Conservation (phyloP, 495 filamentous ascomycete species). For the Penicillium alfredii region DNA sequence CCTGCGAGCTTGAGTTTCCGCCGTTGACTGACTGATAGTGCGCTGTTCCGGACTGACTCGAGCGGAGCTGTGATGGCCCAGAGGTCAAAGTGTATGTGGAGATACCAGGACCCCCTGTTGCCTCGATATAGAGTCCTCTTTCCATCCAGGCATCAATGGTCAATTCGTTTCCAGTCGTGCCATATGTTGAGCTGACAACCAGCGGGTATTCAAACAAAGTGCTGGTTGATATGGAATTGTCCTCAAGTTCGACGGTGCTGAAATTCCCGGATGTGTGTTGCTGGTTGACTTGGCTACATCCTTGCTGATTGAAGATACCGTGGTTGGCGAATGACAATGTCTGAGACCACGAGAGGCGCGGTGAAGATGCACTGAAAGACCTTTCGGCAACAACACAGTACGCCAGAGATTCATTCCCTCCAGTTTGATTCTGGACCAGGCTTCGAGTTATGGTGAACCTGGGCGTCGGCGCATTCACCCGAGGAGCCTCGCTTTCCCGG, state of each 20-base stretch:
- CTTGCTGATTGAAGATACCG: constrained; percentile 52
- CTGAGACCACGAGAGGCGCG: constrained; percentile 56
- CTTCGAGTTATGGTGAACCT: constrained; percentile 35
- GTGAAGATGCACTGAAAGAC: constrained; percentile 47
- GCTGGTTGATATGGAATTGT: constrained; percentile 14
- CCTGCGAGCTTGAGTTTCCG: constrained; percentile 22
- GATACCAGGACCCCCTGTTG: constrained; percentile 40
- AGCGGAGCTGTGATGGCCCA: constrained; percentile 22
- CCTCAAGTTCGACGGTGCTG: constrained; percentile 35
- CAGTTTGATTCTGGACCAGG: constrained; percentile 38
- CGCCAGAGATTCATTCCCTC: constrained; percentile 54
- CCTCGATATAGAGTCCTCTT: constrained; percentile 51
- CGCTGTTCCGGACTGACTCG: constrained; percentile 27
- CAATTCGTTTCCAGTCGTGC: constrained; percentile 43
- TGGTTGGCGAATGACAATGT: constrained; percentile 50
- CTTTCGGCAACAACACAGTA: constrained; percentile 57
- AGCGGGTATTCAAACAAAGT: constrained; percentile 60
- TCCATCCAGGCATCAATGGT: constrained; percentile 53
- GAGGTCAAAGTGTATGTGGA: constrained; percentile 46
- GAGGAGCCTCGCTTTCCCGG: constrained; percentile 11
- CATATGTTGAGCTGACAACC: constrained; percentile 50
- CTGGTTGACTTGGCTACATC: constrained; percentile 55
- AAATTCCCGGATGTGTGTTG: constrained; percentile 57
- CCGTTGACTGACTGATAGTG: constrained; percentile 18
- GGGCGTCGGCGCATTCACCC: constrained; percentile 33